These are phyloP conservation scores for Hydrangea macrophylla DNA, from an alignment of 148 eudicot species.

Conservation along the genomic window DNA sequence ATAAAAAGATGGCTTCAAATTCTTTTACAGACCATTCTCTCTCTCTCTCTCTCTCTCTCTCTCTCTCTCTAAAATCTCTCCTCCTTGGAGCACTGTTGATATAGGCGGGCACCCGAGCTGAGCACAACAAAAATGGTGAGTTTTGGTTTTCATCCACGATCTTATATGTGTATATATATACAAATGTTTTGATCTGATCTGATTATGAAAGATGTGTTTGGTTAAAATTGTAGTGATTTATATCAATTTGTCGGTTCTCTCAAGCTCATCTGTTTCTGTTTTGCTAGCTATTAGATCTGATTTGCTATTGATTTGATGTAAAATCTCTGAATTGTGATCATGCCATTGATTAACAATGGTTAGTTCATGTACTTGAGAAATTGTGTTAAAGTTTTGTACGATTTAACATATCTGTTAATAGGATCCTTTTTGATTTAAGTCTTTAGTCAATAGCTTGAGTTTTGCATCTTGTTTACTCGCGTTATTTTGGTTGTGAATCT, in stretches of 20 bases:
- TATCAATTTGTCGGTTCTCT: background rate
- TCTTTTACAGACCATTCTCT: background rate
- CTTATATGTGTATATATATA: background rate
- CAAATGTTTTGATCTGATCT: slow-evolving; percentile 13
- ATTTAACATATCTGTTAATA: background rate
- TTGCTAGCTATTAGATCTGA: slow-evolving; percentile 2
- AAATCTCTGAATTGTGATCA: background rate
- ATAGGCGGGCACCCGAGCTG: background rate
- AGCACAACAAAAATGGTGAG: slow-evolving; percentile 13
- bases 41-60: slow-evolving; percentile 2
- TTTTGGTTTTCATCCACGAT: background rate
- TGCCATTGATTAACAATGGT: background rate
- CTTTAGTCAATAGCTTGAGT: background rate
- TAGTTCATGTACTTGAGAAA: background rate
- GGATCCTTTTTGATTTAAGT: background rate
- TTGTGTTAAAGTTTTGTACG: background rate
- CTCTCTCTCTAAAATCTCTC: slow-evolving; percentile 3
- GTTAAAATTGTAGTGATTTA: background rate
- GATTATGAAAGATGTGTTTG: background rate
- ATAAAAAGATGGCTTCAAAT: background rate
- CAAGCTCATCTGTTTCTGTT: background rate
- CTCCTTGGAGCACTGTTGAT: background rate
- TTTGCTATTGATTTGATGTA: background rate
- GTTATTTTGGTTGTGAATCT: background rate
- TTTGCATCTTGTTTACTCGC: background rate